These are phyloP conservation scores for Myxozyma neglecta DNA, from an alignment of 805 yeast genomes.

Conservation along the genomic window DNA sequence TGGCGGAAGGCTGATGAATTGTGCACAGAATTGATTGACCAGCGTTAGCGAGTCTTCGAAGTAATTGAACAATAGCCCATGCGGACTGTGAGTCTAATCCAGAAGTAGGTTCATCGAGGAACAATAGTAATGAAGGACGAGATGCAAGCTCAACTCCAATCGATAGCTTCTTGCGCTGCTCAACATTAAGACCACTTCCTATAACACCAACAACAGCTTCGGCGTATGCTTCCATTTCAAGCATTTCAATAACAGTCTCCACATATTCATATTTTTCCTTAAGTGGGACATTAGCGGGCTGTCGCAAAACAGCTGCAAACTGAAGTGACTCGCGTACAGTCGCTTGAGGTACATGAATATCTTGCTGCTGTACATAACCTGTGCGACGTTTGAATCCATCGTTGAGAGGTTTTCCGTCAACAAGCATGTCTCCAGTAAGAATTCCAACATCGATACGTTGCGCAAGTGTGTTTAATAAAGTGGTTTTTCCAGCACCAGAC, in stretches of 20 bases:
- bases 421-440: slow-evolving; percentile 69
- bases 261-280: slow-evolving; percentile 66
- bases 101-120: slow-evolving; percentile 70
- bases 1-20: slow-evolving; percentile 76
- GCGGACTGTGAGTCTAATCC: slow-evolving; percentile 64
- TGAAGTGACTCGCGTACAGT: slow-evolving; percentile 74
- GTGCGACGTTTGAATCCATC: slow-evolving; percentile 71
- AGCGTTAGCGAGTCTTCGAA: slow-evolving; percentile 65
- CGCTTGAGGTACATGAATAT: slow-evolving; percentile 66
- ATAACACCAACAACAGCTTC: slow-evolving; percentile 79
- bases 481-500: slow-evolving; percentile 86
- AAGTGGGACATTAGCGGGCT: slow-evolving; percentile 56
- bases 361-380: slow-evolving; percentile 82
- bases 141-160: slow-evolving; percentile 74
- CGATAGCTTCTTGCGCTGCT: slow-evolving; percentile 65
- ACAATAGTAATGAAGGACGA: slow-evolving; percentile 59
- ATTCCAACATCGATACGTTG: slow-evolving; percentile 71
- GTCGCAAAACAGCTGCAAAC: slow-evolving; percentile 72
- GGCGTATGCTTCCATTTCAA: slow-evolving; percentile 69
- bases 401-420: slow-evolving; percentile 64
- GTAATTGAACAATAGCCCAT: slow-evolving; percentile 67
- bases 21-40: slow-evolving; percentile 78
- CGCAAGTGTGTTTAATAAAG: slow-evolving; percentile 68
- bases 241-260: slow-evolving; percentile 61
- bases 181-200: slow-evolving; percentile 71